phyloP scores from a whole-genome alignment of 176 grass and related monocot species.

The Rhynchospora tenuis region DNA sequence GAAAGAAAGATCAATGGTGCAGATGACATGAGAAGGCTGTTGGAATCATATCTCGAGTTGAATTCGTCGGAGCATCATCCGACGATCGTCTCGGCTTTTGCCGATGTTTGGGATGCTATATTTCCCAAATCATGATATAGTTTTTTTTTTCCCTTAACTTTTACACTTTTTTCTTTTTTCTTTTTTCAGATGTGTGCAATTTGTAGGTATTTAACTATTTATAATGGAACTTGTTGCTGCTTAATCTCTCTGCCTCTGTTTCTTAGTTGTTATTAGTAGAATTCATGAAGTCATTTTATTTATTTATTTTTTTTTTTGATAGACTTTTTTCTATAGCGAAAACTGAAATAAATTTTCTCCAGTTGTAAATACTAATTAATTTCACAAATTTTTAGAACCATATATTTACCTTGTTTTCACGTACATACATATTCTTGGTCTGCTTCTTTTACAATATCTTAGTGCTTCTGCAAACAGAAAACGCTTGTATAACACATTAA shows the following conservation, averaged over 20 bases:
- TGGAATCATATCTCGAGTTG: constrained; percentile 69
- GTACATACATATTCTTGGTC: not conserved
- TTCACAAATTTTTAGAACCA: not conserved
- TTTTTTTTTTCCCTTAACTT: not conserved
- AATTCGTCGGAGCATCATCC: constrained; percentile 78
- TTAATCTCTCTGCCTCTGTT: not conserved
- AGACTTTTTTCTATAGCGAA: not conserved
- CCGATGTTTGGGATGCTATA: constrained; percentile 63
- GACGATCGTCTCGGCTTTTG: constrained; percentile 64
- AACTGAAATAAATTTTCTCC: not conserved
- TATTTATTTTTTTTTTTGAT: not conserved
- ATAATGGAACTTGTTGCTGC: not conserved
- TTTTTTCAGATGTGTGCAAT: constrained; percentile 10
- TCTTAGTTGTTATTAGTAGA: not conserved
- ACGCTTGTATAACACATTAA: not conserved
- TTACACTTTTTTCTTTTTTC: not conserved
- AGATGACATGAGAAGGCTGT: constrained; percentile 43
- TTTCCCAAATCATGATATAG: constrained; percentile 38
- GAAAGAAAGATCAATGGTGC: constrained; percentile 26
- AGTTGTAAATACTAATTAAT: not conserved
- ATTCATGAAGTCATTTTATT: constrained; percentile 2
- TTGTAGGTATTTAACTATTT: constrained; percentile 13
- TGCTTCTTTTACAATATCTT: not conserved
- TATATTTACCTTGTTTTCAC: not conserved
- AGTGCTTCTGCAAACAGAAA: not conserved